Conservation (phyloP, 108 stramenopile species). For the Nitzschia putrida region DNA sequence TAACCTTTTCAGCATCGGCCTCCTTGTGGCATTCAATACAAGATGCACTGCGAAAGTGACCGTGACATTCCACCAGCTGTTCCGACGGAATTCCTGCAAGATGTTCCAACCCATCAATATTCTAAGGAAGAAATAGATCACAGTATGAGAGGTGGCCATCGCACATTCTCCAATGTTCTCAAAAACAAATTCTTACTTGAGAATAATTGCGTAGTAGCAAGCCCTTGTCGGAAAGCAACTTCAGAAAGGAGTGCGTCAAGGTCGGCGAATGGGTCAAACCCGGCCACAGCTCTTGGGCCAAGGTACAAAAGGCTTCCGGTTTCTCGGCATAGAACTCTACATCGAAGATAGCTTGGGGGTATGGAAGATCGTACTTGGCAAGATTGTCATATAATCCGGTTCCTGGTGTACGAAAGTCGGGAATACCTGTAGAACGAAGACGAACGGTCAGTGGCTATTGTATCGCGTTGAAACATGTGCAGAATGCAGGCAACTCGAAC, state of each 20-base stretch:
- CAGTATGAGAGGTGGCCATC: background rate
- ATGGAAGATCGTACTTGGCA: constrained; percentile 86
- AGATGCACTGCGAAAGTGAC: constrained; percentile 80
- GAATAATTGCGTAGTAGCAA: constrained; percentile 81
- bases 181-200: constrained; percentile 22
- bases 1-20: constrained; percentile 56
- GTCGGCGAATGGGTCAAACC: constrained; percentile 81
- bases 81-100: constrained; percentile 81
- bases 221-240: constrained; percentile 77
- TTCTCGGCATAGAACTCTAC: constrained; percentile 78
- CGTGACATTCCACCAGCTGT: constrained; percentile 89
- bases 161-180: background rate
- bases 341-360: constrained; percentile 92
- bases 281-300: constrained; percentile 88
- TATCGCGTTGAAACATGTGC: background rate
- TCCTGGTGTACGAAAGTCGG: constrained; percentile 89
- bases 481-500: no score
- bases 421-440: constrained; percentile 71
- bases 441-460: background rate
- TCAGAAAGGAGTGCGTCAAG: constrained; percentile 86
- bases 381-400: constrained; percentile 92
- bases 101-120: constrained; percentile 92
- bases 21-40: constrained; percentile 57
- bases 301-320: constrained; percentile 70
- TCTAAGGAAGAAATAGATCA: constrained; percentile 42